Evolutionary conservation across 148 eudicot genomes (phyloP), one percentile per base, ranked within the genome.

Genomic region (Persicaria maculosa): DNA sequence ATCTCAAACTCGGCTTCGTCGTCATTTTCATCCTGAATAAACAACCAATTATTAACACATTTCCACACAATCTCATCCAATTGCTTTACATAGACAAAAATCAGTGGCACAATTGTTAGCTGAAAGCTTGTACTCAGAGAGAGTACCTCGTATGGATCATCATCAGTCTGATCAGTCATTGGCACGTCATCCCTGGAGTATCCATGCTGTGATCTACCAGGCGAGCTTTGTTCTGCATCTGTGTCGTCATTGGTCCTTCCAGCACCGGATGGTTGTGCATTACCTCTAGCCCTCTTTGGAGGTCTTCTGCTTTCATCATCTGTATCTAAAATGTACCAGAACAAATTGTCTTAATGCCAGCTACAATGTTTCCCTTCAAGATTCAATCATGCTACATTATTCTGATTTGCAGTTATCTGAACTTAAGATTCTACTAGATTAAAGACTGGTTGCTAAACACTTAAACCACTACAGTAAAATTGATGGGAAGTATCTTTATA

Each of bases 301-400:
- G 98, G 98, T 85, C 93, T 87, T 72, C 81, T 83, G 74, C 71
- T 88, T 65, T 91, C 98, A 75, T 91, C 93, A 84, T 94, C 98
- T 36, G 92, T 84, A 71, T 92, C 97, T 94, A 93, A 78, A 84
- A 68, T 43, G 4, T 16, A 47, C 12, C 52, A 40, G 9, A 57
- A 55, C 7, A 61, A 74, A 45, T 19, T 62, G 12, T 9, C 44
- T 25, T 62, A 36, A 2, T 12, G 53, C 43, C 31, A 9, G 7
- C 19, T 55, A 15, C 8, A 73, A 4, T 44, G 5, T 3, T 7
- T 47, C 31, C 46, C 52, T 55, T 64, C 36, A 62, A 48, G 40
- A 12, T 19, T 40, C 17, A 15, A 64, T 52, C 72, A 58, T 47
- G 9, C 15, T 31, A 31, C 40, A 20, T 22, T 62, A 31, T 16